These are phyloP conservation scores for Pseudodiploospora longispora DNA, from an alignment of 2,329 filamentous ascomycete genomes.

Conservation along the genomic window DNA sequence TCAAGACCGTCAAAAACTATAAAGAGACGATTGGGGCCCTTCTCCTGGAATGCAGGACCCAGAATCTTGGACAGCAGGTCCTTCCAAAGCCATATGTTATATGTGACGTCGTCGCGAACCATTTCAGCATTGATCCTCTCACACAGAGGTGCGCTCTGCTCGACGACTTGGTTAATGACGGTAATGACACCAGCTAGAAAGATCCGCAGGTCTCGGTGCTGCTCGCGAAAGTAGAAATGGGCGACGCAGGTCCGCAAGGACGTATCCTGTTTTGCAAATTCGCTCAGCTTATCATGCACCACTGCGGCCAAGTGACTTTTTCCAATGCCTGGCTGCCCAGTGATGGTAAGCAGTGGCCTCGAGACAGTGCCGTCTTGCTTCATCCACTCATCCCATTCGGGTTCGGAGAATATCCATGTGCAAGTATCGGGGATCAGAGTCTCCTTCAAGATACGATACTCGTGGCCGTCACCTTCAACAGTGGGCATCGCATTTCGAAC, in stretches of 20 bases:
- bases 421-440: conserved; percentile 21
- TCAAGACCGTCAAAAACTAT: conserved; percentile 26
- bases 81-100: conserved; percentile 10
- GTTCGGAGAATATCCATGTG: conserved; percentile 21
- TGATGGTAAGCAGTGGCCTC: conserved; percentile 18
- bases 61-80: conserved; percentile 16
- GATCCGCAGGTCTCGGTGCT: conserved; percentile 15
- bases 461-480: conserved; percentile 15
- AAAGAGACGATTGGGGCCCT: conserved; percentile 15
- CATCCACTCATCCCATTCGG: conserved; percentile 20
- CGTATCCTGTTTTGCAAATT: conserved; percentile 9
- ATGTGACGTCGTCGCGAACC: conserved; percentile 13
- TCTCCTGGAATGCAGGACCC: conserved; percentile 12
- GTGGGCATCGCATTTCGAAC: conserved; percentile 16
- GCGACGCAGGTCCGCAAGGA: conserved; percentile 14
- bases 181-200: conserved; percentile 19
- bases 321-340: conserved; percentile 21
- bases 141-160: conserved; percentile 20
- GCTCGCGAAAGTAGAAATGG: conserved; percentile 31
- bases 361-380: conserved; percentile 3
- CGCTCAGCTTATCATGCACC: conserved; percentile 13
- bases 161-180: conserved; percentile 22
- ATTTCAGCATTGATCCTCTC: conserved; percentile 21
- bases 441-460: conserved; percentile 20
- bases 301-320: conserved; percentile 24